phyloP scores from a whole-genome alignment of 2,329 filamentous ascomycete genomes.

The Truncatella angustata region DNA sequence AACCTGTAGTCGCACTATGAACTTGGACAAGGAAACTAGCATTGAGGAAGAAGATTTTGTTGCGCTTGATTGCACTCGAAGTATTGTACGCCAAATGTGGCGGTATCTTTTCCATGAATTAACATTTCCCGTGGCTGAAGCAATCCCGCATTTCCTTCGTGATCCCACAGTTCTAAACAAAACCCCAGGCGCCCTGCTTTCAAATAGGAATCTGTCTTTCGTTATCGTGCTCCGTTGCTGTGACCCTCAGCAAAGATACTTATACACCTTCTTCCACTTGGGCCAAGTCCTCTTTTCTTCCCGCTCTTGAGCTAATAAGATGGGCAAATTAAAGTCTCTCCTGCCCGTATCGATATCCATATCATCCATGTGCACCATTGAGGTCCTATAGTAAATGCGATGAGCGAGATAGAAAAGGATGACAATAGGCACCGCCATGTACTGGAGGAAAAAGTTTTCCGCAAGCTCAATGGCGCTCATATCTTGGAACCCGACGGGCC shows the following conservation, averaged over 20 bases:
- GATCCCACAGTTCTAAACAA: too few species aligned
- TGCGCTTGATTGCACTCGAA: too few species aligned
- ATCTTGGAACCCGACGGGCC: slow-evolving; percentile 60
- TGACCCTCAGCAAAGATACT: slow-evolving; percentile 62
- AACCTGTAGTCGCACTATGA: too few species aligned
- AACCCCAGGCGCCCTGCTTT: too few species aligned
- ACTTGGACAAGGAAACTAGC: too few species aligned
- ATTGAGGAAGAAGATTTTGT: too few species aligned
- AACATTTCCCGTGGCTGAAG: too few species aligned
- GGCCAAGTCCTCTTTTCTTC: slow-evolving; percentile 74
- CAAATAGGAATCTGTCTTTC: too few species aligned
- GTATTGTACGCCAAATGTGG: too few species aligned
- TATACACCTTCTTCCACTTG: slow-evolving; percentile 73
- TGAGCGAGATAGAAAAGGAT: slow-evolving; percentile 68
- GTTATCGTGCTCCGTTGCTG: neutral
- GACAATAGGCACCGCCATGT: slow-evolving; percentile 69
- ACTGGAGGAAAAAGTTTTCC: slow-evolving; percentile 70
- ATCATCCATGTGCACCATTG: slow-evolving; percentile 63
- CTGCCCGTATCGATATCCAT: slow-evolving; percentile 89
- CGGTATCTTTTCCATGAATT: too few species aligned
- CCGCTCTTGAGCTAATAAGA: slow-evolving; percentile 75
- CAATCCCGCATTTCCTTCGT: too few species aligned
- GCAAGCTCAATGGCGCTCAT: slow-evolving; percentile 47
- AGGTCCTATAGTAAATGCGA: slow-evolving; percentile 72
- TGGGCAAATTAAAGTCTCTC: slow-evolving; percentile 77